Evolutionary conservation across 1,284 basidiomycete genomes (phyloP).

Genomic region (Pseudozyma sp.): DNA sequence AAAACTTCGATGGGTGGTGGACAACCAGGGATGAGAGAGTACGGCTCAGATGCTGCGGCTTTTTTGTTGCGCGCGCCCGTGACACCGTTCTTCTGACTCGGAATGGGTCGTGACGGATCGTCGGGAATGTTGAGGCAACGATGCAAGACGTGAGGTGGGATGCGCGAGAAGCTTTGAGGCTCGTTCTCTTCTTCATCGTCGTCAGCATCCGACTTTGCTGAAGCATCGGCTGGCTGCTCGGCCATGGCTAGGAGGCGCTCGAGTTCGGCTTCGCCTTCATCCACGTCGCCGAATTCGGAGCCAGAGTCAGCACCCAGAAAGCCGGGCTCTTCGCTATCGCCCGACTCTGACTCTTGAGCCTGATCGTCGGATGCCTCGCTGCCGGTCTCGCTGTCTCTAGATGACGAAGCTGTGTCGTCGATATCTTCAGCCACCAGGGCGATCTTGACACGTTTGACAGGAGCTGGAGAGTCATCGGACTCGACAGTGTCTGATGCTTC

Average conservation of each 20-base stretch:
- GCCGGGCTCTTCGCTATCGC: constrained; percentile 14
- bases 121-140: constrained; percentile 47
- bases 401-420: neutral
- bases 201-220: constrained; percentile 2
- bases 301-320: constrained; percentile 39
- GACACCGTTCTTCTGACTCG: constrained; percentile 5
- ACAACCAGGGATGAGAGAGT: constrained; percentile 39
- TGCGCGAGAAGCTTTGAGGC: constrained; percentile 63
- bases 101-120: constrained; percentile 21
- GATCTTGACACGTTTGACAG: constrained; percentile 35
- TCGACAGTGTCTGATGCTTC: constrained; percentile 20
- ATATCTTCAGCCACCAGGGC: constrained; percentile 8
- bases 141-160: constrained; percentile 57
- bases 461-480: constrained; percentile 7
- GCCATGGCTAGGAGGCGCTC: constrained; percentile 31
- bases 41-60: constrained; percentile 14
- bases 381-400: constrained; percentile 3
- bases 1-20: constrained; percentile 62
- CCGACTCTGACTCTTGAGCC: constrained; percentile 3
- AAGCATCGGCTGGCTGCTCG: constrained; percentile 10
- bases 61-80: constrained; percentile 4
- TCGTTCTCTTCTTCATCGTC: constrained; percentile 42
- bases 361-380: constrained; percentile 1
- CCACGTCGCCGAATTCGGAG: constrained; percentile 48
- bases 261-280: constrained; percentile 55